phyloP scores from a whole-genome alignment of 371 early-diverging fungal genomes.

The Apophysomyces sp. region DNA sequence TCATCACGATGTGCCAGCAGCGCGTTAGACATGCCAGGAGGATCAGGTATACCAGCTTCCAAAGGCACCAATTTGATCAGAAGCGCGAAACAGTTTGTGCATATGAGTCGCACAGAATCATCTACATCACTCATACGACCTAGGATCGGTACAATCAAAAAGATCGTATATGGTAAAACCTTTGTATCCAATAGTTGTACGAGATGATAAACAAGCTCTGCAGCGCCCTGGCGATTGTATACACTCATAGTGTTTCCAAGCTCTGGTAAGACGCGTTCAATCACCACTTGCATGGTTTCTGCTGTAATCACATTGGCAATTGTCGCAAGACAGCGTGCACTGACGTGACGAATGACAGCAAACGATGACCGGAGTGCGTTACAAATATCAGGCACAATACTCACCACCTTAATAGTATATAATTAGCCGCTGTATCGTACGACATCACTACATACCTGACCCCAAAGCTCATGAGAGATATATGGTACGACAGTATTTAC shows the following conservation, averaged over 20 bases:
- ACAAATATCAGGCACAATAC: slow-evolving; percentile 64
- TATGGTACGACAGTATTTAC: slow-evolving; percentile 68
- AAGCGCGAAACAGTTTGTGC: slow-evolving; percentile 92
- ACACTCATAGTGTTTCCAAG: slow-evolving; percentile 73
- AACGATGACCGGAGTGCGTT: slow-evolving; percentile 68
- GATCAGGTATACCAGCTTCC: slow-evolving; percentile 89
- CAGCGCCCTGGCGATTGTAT: slow-evolving; percentile 84
- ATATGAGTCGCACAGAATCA: slow-evolving; percentile 83
- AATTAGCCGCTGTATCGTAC: background rate
- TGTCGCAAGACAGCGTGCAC: slow-evolving; percentile 78
- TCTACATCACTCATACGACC: slow-evolving; percentile 97
- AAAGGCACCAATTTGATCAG: slow-evolving; percentile 93
- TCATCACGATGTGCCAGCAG: slow-evolving; percentile 78
- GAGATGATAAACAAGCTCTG: slow-evolving; percentile 71
- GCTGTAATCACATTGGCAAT: slow-evolving; percentile 68
- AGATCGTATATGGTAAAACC: slow-evolving; percentile 92
- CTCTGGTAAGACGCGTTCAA: slow-evolving; percentile 75
- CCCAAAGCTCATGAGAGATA: slow-evolving; percentile 52
- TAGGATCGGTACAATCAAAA: slow-evolving; percentile 94
- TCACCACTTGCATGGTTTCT: slow-evolving; percentile 77
- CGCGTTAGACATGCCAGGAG: slow-evolving; percentile 80
- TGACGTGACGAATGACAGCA: slow-evolving; percentile 78
- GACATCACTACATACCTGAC: slow-evolving; percentile 9
- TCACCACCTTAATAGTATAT: slow-evolving; percentile 33
- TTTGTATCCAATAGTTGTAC: slow-evolving; percentile 70